Conservation (phyloP, 805 yeast genomes). For the Ogataea pilisensis region DNA sequence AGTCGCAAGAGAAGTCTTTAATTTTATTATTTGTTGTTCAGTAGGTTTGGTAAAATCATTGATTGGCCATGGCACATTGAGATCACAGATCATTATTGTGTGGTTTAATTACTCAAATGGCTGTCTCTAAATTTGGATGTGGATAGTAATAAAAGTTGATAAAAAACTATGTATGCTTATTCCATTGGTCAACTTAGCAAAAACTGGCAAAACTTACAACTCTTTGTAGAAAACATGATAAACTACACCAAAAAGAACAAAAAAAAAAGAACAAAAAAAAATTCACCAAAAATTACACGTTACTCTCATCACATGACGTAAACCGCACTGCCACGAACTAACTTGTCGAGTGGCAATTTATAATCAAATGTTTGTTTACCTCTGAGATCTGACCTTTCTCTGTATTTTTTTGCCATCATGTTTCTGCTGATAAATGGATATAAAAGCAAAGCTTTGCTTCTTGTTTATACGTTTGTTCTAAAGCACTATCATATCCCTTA, state of each 20-base stretch:
- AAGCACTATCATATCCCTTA: too few species aligned
- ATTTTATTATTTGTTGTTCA: conserved; percentile 35
- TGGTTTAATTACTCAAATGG: neutral
- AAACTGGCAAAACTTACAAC: too few species aligned
- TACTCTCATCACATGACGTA: neutral
- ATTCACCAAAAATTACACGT: neutral
- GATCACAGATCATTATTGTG: conserved; percentile 50
- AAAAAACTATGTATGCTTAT: neutral
- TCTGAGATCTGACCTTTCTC: too few species aligned
- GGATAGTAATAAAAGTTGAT: neutral
- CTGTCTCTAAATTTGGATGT: too few species aligned
- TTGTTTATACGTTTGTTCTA: too few species aligned
- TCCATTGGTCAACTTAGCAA: neutral
- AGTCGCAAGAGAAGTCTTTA: conserved; percentile 50
- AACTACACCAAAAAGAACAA: too few species aligned
- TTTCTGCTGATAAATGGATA: neutral
- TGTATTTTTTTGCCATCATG: conserved; percentile 7
- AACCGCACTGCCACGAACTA: neutral
- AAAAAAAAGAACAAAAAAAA: neutral
- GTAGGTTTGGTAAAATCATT: conserved; percentile 43
- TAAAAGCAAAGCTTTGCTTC: too few species aligned
- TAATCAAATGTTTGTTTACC: too few species aligned
- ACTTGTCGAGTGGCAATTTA: too few species aligned
- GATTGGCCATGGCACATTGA: conserved; percentile 74
- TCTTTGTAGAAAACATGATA: too few species aligned